A percentile compares a stretch with the other conserved stretches of the same genome.
These are phyloP conservation scores for Cercophora sp. DNA, from an alignment of 495 filamentous ascomycete species.

Conservation along the genomic window DNA sequence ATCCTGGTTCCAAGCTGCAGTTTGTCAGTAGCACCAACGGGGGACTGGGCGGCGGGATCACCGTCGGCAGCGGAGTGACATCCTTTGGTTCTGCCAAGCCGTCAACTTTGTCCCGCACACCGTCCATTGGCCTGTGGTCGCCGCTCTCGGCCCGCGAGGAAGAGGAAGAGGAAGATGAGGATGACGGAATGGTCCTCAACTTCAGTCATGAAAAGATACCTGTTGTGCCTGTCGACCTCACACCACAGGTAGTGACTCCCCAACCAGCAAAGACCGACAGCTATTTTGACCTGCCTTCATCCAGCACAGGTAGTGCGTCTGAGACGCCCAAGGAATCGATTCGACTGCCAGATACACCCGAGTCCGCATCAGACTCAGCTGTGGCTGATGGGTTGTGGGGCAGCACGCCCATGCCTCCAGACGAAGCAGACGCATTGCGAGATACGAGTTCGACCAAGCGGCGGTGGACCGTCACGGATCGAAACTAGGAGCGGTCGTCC, in stretches of 20 bases:
- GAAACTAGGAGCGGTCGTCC: slow-evolving; percentile 6
- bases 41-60: slow-evolving; percentile 26
- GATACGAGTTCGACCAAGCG: slow-evolving; percentile 39
- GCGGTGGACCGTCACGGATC: slow-evolving; percentile 45
- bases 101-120: slow-evolving; percentile 17
- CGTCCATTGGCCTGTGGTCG: slow-evolving; percentile 36
- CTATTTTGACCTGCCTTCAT: not conserved
- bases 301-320: not conserved
- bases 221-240: not conserved
- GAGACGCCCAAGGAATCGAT: not conserved
- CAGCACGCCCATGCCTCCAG: slow-evolving; percentile 25
- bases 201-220: slow-evolving; percentile 32
- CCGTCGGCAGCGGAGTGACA: slow-evolving; percentile 31
- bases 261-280: not conserved
- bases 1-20: not conserved
- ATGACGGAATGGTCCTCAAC: slow-evolving; percentile 44
- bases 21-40: slow-evolving; percentile 10
- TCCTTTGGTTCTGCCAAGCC: slow-evolving; percentile 25
- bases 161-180: slow-evolving; percentile 34
- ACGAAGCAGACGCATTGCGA: slow-evolving; percentile 33
- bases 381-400: slow-evolving; percentile 38
- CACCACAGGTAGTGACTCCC: not conserved
- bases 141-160: slow-evolving; percentile 22
- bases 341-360: not conserved
- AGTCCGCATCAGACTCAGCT: not conserved